Evolutionary conservation across 2,329 filamentous ascomycete genomes (phyloP), one percentile per base, ranked within the genome.

Genomic region (Pseudogymnoascus sp.): DNA sequence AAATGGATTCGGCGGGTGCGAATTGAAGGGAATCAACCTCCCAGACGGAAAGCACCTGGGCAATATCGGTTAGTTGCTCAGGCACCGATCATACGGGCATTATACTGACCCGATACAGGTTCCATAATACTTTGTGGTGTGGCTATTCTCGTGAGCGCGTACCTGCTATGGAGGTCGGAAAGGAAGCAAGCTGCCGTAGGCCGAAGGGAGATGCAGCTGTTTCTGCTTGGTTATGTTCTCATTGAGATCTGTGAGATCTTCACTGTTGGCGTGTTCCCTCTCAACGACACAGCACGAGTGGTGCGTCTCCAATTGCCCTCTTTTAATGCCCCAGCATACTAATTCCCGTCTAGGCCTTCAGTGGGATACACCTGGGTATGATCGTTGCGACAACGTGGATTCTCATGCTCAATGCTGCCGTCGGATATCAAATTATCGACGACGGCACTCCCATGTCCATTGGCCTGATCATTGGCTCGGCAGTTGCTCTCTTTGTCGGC

Each of bases 191-290:
- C 94, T 61, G 94, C 94, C 61, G 94, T 99, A 57, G 94, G 94
- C 63, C 82, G 94, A 78, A 89, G 94, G 74, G 94, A 99, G 76
- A 97, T 99, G 84, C 94, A 99, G 80, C 71, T 97, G 35, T 97
- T 99, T 77, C 83, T 99, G 59, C 65, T 90, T 41, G 87, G 89
- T 59, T 99, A 91, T 74, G 88, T 96, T 62, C 76, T 97, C 63
- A 86, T 97, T 64, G 86, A 89, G 69, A 89, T 99, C 70, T 97
- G 92, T 76, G 94, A 97, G 74, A 96, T 99, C 70, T 97, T 99
- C 77, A 92, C 92, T 0, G 86, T 97, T 36, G 94, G 94, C 67
- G 89, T 87, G 31, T 93, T 99, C 69, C 92, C 93, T 2, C 77
- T 97, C 17, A 78, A 83, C 67, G 77, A 80, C 60, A 84, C 77